phyloP scores from a whole-genome alignment of 495 filamentous ascomycete genomes.

The Sabuloglossum arenarium region DNA sequence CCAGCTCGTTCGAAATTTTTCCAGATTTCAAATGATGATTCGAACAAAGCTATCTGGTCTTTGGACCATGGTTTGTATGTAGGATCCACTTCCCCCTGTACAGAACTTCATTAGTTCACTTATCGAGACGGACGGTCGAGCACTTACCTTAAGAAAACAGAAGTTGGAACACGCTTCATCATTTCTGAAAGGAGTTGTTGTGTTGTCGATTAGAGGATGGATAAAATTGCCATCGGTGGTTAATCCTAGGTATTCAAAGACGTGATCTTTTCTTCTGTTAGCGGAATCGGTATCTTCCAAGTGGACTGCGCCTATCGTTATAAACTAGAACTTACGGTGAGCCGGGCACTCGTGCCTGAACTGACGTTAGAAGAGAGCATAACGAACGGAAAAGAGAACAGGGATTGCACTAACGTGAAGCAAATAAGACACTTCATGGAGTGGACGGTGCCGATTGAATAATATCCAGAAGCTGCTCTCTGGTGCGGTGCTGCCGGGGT shows the following conservation, averaged over 20 bases:
- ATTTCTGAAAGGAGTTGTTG: not conserved
- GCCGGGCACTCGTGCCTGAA: constrained; percentile 17
- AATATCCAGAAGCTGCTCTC: not conserved
- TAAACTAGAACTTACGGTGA: constrained; percentile 7
- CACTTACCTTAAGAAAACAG: constrained; percentile 2
- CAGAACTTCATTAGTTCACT: not conserved
- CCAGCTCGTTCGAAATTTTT: not conserved
- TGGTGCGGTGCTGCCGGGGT: constrained; percentile 5
- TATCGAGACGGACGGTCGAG: not conserved
- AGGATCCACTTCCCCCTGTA: not conserved
- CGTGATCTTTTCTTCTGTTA: not conserved
- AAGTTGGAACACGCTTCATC: constrained; percentile 1
- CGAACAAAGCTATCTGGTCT: not conserved
- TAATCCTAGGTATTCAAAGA: not conserved
- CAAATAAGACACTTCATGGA: constrained; percentile 15
- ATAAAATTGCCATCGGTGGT: not conserved
- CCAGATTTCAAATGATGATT: not conserved
- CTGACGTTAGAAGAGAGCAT: not conserved
- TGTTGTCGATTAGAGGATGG: not conserved
- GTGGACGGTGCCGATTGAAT: constrained; percentile 15
- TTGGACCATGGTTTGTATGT: not conserved
- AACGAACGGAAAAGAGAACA: not conserved
- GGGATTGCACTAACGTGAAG: constrained; percentile 12
- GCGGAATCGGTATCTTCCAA: not conserved
- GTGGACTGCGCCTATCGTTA: not conserved